Base-by-base conservation (phyloP, 2,329 filamentous ascomycete genomes). In the Ceratocystis ficicola region DNA sequence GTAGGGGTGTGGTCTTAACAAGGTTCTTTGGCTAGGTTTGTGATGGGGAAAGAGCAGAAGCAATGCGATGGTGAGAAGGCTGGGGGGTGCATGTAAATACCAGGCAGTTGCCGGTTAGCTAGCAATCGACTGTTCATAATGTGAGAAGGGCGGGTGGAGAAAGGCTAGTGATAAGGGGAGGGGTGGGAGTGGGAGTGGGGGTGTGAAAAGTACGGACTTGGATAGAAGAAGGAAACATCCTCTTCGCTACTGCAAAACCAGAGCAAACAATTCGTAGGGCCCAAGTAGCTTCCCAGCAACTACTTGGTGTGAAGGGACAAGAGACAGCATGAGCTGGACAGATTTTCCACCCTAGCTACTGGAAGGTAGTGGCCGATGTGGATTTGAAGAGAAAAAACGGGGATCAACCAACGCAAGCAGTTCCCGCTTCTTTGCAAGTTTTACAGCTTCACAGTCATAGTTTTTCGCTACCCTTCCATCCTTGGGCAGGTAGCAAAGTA, bases 331-430 rank as follows among this genome's bases (percentile, higher is more conserved):
- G 20, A 20, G 44, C 44, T 50, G 46, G 36, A 25, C 50, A 30
- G 22, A 28, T 28, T 57, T 22, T 15, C 52, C 20, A 5, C 22
- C 17, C 15, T 50, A n/a, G 46, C 7, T 41, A 12, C 3, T 50
- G 6, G 25, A 57, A 57, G 52, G 52, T 57, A 30, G 52, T 10
- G 52, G 10, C 52, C 52, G 52, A 15, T 12, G 52, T 55, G 48
- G 46, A 28, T 65, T 32, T 44, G 50, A 28, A 46, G 44, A 65
- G 50, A 50, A 57, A 57, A 59, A 59, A 28, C 20, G 44, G 30
- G 63, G 50, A 57, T 52, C 22, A 25, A n/a, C 36, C 59, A 41
- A 20, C 48, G 30, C 63, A 52, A 65, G 48, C 63, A 32, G 48
- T 46, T 52, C 30, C 20, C 22, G 20, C 30, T 55, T 41, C 41